These are phyloP conservation scores for Thermoascus crustaceus DNA, from an alignment of 2,329 filamentous ascomycete species.

Conservation along the genomic window DNA sequence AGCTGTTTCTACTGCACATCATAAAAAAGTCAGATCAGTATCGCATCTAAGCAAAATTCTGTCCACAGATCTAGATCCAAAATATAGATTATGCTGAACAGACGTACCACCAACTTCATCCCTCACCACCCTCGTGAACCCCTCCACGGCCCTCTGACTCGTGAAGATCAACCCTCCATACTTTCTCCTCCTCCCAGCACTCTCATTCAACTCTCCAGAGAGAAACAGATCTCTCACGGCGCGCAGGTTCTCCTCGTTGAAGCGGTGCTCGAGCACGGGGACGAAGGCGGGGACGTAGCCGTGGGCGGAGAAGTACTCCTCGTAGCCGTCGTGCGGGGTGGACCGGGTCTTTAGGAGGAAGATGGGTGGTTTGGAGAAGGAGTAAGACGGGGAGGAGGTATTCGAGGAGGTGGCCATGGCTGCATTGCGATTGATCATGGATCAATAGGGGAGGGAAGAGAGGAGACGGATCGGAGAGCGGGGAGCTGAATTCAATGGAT, in stretches of 20 bases:
- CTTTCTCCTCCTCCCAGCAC: slow-evolving; percentile 9
- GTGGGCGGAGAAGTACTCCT: slow-evolving; percentile 34
- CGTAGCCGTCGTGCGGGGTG: slow-evolving; percentile 36
- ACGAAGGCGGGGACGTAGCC: slow-evolving; percentile 34
- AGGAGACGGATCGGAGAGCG: neutral
- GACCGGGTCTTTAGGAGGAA: slow-evolving; percentile 43
- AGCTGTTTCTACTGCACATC: slow-evolving; percentile 4
- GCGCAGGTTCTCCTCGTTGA: slow-evolving; percentile 28
- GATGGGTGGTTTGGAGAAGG: slow-evolving; percentile 22
- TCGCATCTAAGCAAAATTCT: neutral
- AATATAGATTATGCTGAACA: slow-evolving; percentile 1
- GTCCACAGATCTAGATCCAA: neutral
- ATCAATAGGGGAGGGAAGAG: neutral
- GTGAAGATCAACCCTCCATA: slow-evolving; percentile 45
- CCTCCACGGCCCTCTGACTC: slow-evolving; percentile 42
- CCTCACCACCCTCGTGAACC: slow-evolving; percentile 30
- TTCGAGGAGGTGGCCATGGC: neutral
- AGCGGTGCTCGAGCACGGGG: slow-evolving; percentile 40
- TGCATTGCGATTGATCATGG: no score
- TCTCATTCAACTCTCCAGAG: slow-evolving; percentile 19
- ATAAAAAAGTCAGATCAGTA: slow-evolving; percentile 2
- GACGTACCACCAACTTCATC: slow-evolving; percentile 22
- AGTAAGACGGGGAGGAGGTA: no score
- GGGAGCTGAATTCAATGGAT: no score
- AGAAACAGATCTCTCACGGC: slow-evolving; percentile 28